phyloP scores from a whole-genome alignment of 2,329 filamentous ascomycete species.

The Knufia petricola region DNA sequence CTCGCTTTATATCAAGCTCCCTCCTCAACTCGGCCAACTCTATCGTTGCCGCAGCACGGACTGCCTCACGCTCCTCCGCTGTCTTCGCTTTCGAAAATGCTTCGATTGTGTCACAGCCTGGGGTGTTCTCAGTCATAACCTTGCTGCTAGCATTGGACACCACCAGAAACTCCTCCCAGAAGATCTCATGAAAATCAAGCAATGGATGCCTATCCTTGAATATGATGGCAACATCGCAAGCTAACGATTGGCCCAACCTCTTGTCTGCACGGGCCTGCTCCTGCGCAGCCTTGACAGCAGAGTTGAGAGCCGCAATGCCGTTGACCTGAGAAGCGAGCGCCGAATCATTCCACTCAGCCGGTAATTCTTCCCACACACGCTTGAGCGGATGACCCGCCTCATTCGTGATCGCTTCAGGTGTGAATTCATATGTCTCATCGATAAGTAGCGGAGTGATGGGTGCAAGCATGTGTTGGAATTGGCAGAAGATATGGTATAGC shows the following conservation, averaged over 20 bases:
- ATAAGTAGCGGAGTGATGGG: conserved; percentile 76
- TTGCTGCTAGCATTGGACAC: conserved; percentile 6
- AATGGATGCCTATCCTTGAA: not conserved
- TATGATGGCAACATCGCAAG: conserved; percentile 52
- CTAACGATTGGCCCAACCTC: conserved; percentile 67
- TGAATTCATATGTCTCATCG: conserved; percentile 77
- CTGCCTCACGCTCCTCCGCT: not conserved
- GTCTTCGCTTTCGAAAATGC: not conserved
- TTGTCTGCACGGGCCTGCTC: conserved; percentile 65
- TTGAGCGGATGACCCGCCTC: conserved; percentile 38
- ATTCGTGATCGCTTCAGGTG: conserved; percentile 54
- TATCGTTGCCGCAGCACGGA: not conserved
- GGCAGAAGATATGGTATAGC: conserved; percentile 54
- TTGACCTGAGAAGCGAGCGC: not conserved
- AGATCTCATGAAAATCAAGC: not conserved
- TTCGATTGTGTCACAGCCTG: not conserved
- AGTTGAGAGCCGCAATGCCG: conserved; percentile 41
- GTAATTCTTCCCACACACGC: conserved; percentile 28
- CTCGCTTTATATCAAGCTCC: too few relatives aligned
- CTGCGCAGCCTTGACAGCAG: conserved; percentile 60
- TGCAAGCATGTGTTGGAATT: conserved; percentile 67
- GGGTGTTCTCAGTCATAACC: too few relatives aligned
- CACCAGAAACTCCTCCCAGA: conserved; percentile 6
- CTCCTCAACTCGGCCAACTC: not conserved
- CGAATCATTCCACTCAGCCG: conserved; percentile 25